A percentile compares a stretch with the other conserved stretches of the same genome.
Evolutionary conservation across 2,329 filamentous ascomycete genomes (phyloP).

Genomic region (Alternaria incomplexa): DNA sequence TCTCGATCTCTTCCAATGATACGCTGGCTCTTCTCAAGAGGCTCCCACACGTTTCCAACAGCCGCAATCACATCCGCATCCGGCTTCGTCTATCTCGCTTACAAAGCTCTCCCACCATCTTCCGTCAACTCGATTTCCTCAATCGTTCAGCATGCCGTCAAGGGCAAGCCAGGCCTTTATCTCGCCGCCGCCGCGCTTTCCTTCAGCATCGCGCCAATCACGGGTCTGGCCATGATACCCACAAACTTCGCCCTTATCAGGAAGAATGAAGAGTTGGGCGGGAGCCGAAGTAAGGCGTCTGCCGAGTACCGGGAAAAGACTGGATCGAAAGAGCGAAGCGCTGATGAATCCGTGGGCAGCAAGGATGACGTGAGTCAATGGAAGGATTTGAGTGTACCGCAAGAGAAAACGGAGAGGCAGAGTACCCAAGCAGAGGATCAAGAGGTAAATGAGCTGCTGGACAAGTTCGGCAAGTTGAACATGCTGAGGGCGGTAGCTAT

Average conservation of each 20-base stretch:
- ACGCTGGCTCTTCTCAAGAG: constrained; percentile 48
- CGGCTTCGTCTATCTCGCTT: constrained; percentile 39
- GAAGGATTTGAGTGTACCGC: constrained; percentile 34
- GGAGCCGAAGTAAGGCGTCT: constrained; percentile 13
- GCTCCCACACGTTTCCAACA: constrained; percentile 45
- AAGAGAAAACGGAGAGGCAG: constrained; percentile 20
- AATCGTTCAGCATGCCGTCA: background rate
- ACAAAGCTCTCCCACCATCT: constrained; percentile 10
- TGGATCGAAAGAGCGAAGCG: constrained; percentile 10
- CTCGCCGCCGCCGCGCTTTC: constrained; percentile 23
- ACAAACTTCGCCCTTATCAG: constrained; percentile 24
- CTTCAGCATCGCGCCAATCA: constrained; percentile 28
- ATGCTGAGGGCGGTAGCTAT: constrained; percentile 30
- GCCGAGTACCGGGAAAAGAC: constrained; percentile 1
- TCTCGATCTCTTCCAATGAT: constrained; percentile 45
- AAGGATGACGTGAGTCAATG: constrained; percentile 34
- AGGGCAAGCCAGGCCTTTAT: constrained; percentile 17
- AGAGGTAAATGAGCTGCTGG: constrained; percentile 26
- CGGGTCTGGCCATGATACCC: constrained; percentile 8
- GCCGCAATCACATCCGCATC: constrained; percentile 33
- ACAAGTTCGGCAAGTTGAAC: constrained; percentile 31
- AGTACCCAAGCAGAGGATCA: constrained; percentile 21
- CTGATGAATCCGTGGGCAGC: constrained; percentile 26
- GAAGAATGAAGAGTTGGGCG: constrained; percentile 30
- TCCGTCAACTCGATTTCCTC: background rate